phyloP scores from a whole-genome alignment of 441 rosid genomes.

The Syzygium malaccense region DNA sequence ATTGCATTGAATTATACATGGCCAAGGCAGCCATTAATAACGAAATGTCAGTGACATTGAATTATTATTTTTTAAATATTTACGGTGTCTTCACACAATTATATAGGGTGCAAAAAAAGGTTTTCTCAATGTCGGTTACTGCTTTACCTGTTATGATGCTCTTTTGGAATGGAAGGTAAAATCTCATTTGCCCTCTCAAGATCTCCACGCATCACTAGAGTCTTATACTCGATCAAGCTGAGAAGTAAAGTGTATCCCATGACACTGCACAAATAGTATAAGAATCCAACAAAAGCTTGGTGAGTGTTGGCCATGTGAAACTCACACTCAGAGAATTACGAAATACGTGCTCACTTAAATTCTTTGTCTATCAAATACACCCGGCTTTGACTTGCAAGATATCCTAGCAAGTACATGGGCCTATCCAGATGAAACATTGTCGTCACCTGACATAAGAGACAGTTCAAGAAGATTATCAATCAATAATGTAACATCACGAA shows the following conservation, averaged over 20 bases:
- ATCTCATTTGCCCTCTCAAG: slow-evolving; percentile 78
- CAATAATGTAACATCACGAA: not conserved
- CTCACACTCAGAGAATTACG: slow-evolving; percentile 1
- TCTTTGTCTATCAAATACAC: slow-evolving; percentile 96
- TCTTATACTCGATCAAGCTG: slow-evolving; percentile 97
- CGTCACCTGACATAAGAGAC: slow-evolving; percentile 48
- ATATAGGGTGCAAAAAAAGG: not conserved
- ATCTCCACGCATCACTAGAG: slow-evolving; percentile 99
- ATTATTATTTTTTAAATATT: not conserved
- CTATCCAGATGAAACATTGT: slow-evolving; percentile 98
- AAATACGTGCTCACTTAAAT: slow-evolving; percentile 62
- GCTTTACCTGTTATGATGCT: slow-evolving; percentile 83
- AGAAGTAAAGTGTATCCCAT: slow-evolving; percentile 97
- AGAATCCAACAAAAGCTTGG: slow-evolving; percentile 4
- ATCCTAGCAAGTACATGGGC: slow-evolving; percentile 97
- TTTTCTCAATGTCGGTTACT: not conserved
- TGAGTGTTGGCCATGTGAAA: not conserved
- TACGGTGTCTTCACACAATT: not conserved
- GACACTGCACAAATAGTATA: slow-evolving; percentile 46
- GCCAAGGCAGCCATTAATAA: not conserved
- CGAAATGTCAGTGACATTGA: not conserved
- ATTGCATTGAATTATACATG: not conserved
- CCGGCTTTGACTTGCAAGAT: slow-evolving; percentile 96
- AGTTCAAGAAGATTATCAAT: not conserved
- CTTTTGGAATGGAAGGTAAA: slow-evolving; percentile 92